Evolutionary conservation across 2,329 filamentous ascomycete species (phyloP).

Genomic region (Delphinella strobiligena): DNA sequence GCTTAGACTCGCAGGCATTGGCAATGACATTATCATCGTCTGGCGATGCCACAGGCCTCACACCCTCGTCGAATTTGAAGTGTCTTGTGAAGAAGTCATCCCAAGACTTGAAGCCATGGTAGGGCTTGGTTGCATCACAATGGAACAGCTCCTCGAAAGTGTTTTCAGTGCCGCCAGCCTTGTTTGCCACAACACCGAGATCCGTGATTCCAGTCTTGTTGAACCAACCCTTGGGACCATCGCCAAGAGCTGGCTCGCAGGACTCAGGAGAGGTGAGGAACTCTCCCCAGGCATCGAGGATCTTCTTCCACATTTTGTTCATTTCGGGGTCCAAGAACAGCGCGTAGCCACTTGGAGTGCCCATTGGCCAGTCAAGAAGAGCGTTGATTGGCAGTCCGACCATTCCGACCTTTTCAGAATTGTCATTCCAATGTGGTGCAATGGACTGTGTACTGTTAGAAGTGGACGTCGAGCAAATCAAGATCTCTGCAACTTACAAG

Average conservation of each 20-base stretch:
- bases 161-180: slow-evolving; percentile 14
- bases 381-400: slow-evolving; percentile 31
- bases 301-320: slow-evolving; percentile 39
- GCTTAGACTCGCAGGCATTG: slow-evolving; percentile 54
- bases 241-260: slow-evolving; percentile 23
- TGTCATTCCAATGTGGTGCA: slow-evolving; percentile 30
- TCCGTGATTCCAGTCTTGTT: slow-evolving; percentile 26
- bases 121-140: slow-evolving; percentile 42
- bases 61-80: slow-evolving; percentile 38
- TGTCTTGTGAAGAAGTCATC: slow-evolving; percentile 57
- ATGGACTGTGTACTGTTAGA: slow-evolving; percentile 11
- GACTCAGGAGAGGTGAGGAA: slow-evolving; percentile 23
- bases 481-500: slow-evolving; percentile 11
- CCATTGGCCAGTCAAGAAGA: slow-evolving; percentile 49
- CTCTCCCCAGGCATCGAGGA: slow-evolving; percentile 38
- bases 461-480: not conserved
- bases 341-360: slow-evolving; percentile 39
- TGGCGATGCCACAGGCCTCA: slow-evolving; percentile 46
- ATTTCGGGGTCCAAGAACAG: slow-evolving; percentile 43
- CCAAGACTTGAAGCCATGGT: slow-evolving; percentile 55
- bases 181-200: slow-evolving; percentile 21
- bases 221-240: slow-evolving; percentile 28
- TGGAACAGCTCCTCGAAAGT: slow-evolving; percentile 43
- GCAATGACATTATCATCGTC: slow-evolving; percentile 44
- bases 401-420: slow-evolving; percentile 13